phyloP scores from a whole-genome alignment of 2,329 filamentous ascomycete genomes.

The Elsinoe necatrix region DNA sequence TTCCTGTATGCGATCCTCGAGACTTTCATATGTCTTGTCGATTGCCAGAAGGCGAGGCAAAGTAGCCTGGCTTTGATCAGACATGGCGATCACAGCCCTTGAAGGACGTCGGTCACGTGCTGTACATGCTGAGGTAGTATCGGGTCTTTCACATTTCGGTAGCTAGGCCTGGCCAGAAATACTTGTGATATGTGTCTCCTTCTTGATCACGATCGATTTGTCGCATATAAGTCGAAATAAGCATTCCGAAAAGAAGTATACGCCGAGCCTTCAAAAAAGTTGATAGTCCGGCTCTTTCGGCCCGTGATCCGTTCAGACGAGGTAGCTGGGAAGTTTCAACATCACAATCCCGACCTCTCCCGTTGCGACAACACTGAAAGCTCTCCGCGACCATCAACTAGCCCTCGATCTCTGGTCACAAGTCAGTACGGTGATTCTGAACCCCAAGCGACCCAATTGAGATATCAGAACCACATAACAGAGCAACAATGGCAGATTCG shows the following conservation, averaged over 20 bases:
- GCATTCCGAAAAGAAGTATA: no score
- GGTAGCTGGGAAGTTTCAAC: neutral
- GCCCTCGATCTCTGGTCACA: neutral
- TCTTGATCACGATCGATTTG: no score
- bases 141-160: neutral
- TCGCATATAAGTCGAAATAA: neutral
- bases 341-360: conserved; percentile 7
- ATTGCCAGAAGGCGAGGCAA: conserved; percentile 33
- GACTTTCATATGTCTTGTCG: conserved; percentile 30
- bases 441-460: neutral
- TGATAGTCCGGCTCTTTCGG: neutral
- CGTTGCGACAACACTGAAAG: neutral
- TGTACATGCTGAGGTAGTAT: neutral
- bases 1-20: conserved; percentile 35
- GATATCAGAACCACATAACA: conserved; percentile 14
- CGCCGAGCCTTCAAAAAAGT: conserved; percentile 4
- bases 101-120: neutral
- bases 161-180: no score
- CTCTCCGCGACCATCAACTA: neutral
- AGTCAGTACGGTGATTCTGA: neutral
- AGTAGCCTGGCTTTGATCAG: neutral
- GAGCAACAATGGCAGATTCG: conserved; percentile 48
- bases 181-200: no score
- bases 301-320: neutral
- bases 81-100: neutral